Percentiles rank a stretch among this genome's conserved stretches.
Conservation (phyloP, 73 alveolate species). For the Paramecium caudatum region DNA sequence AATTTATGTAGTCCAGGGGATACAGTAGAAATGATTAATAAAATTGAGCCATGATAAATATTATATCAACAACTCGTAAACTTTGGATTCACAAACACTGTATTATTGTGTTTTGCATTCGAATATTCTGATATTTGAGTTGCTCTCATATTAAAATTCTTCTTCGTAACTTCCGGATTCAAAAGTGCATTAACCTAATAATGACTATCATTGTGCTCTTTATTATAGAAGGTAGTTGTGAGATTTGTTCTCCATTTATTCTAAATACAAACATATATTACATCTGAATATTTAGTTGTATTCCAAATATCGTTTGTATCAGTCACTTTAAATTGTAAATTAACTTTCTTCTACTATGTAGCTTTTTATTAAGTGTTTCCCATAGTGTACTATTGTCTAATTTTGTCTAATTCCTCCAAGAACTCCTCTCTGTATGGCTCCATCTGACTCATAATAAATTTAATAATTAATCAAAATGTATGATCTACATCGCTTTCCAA, state of each 20-base stretch:
- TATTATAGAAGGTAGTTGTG: slow-evolving; percentile 67
- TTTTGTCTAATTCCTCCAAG: slow-evolving; percentile 55
- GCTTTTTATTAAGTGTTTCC: not conserved
- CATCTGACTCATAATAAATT: slow-evolving; percentile 27
- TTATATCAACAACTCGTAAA: slow-evolving; percentile 78
- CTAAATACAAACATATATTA: slow-evolving; percentile 27
- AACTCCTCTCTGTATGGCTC: slow-evolving; percentile 51
- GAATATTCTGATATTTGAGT: slow-evolving; percentile 76
- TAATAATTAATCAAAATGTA: too few relatives aligned
- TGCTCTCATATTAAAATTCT: slow-evolving; percentile 74
- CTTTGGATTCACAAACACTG: slow-evolving; percentile 76
- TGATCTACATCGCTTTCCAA: too few relatives aligned
- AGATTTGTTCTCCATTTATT: slow-evolving; percentile 74
- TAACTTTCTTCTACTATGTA: not conserved
- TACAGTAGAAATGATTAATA: slow-evolving; percentile 53
- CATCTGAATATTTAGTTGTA: slow-evolving; percentile 75
- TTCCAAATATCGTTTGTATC: slow-evolving; percentile 77
- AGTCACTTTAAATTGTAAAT: slow-evolving; percentile 53
- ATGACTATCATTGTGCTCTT: slow-evolving; percentile 67
- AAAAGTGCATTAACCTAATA: slow-evolving; percentile 52
- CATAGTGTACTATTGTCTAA: not conserved
- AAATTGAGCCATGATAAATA: slow-evolving; percentile 37
- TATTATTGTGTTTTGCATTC: slow-evolving; percentile 75
- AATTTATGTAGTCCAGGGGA: slow-evolving; percentile 70
- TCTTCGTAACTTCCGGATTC: slow-evolving; percentile 73